Evolutionary conservation across 495 filamentous ascomycete species (phyloP), one percentile per base, ranked within the genome.

Genomic region (Hypomontagnella submonticulosa): DNA sequence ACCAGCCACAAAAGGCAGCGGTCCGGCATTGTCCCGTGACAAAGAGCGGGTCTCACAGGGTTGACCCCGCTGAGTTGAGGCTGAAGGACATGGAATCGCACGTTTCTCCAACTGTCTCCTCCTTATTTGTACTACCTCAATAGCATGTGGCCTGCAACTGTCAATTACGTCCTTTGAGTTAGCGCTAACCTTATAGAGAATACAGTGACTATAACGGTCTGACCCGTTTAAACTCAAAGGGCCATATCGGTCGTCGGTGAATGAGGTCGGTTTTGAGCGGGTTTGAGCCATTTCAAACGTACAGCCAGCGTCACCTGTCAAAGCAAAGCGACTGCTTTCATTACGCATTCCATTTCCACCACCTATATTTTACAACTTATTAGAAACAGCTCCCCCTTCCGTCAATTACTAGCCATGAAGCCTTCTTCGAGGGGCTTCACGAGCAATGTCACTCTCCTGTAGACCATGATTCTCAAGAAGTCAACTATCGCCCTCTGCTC

Each of bases 401-500:
- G 10, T 53, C 5, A 12, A 12, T 23, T 9, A 9, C 34, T 12
- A 38, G 65, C 48, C 56, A 70, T 70, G 66, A 70, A 57, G 61
- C 40, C 66, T 65, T 66, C 57, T 12, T 33, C 40, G 27, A 65
- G 8, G 57, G 57, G 40, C 51, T 61, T 66, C 51, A 57, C 20
- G 30, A 61, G 51, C 55, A 47, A 66, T 71, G 57, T 66, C 54
- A 49, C 53, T 51, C 57, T 52, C 27, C 12, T 33, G 20, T 51
- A 62, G 60, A 78, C 36, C 46, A 80, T 79, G 76, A 71, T 71
- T 12, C 56, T 75, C 47, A 77, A 67, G 46, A 77, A 75, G 60
- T 64, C 75, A 42, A 54, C 71, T 27, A 32, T 65, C 38, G 66
- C 69, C 34, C 19, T 79, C 8, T 75, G 44, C 59, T 68, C 71